These are phyloP conservation scores for Plectosphaerella plurivora DNA, from an alignment of 2,329 filamentous ascomycete species.

Conservation along the genomic window DNA sequence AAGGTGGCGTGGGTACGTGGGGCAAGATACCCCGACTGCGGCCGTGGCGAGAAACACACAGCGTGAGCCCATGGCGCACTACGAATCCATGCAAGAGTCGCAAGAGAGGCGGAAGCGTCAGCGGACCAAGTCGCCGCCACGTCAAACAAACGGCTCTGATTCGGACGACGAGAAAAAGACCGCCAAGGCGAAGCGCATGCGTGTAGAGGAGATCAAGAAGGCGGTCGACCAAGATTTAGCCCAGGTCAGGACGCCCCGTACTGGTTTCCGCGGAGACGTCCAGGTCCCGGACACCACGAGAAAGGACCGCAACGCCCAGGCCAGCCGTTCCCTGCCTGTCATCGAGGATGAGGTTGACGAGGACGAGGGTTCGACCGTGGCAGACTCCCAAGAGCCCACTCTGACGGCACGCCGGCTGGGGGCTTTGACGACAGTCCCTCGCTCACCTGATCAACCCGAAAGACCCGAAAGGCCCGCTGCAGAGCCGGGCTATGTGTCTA, in stretches of 20 bases:
- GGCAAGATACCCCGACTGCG: neutral
- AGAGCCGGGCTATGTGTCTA: conserved; percentile 4
- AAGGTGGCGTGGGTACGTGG: neutral
- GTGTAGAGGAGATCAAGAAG: conserved; percentile 31
- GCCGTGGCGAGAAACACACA: neutral
- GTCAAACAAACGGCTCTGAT: conserved; percentile 22
- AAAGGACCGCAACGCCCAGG: neutral
- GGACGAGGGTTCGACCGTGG: conserved; percentile 9
- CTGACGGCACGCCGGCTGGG: neutral
- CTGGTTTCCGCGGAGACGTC: neutral
- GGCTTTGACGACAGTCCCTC: neutral
- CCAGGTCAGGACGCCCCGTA: conserved; percentile 28
- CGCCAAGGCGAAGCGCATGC: conserved; percentile 27
- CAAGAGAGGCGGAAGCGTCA: conserved; percentile 31
- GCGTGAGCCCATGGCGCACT: conserved; percentile 31
- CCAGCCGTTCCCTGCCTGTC: too few species aligned
- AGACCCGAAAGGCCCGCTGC: too few species aligned
- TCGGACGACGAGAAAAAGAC: conserved; percentile 25
- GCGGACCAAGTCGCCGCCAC: conserved; percentile 10
- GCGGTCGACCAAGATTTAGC: conserved; percentile 34
- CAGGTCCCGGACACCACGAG: conserved; percentile 5
- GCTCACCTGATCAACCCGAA: neutral
- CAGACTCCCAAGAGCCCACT: conserved; percentile 10
- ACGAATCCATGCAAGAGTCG: conserved; percentile 41
- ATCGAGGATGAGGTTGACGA: neutral